phyloP scores from a whole-genome alignment of 225 moss, liverwort and hornwort species.

The Pseudisothecium myosuroides region DNA sequence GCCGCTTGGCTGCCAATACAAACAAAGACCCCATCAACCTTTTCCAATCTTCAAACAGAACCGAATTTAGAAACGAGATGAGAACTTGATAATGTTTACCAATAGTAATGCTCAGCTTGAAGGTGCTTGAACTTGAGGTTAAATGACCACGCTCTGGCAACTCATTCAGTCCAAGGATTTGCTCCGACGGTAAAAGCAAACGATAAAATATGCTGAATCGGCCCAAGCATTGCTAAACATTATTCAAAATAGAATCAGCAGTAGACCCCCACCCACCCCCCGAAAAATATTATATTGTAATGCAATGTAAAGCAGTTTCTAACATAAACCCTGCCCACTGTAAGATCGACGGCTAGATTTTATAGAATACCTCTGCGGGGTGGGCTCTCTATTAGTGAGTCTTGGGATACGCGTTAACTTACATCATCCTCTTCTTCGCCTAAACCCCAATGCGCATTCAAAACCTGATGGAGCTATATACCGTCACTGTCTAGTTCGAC shows the following conservation, averaged over 20 bases:
- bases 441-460: not conserved
- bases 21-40: not conserved
- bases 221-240: not conserved
- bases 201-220: not conserved
- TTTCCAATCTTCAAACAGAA: not conserved
- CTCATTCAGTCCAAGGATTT: not conserved
- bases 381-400: not conserved
- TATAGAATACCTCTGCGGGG: not conserved
- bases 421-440: not conserved
- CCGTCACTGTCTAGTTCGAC: not conserved
- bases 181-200: not conserved
- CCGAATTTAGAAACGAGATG: not conserved
- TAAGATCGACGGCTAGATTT: not conserved
- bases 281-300: not conserved
- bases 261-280: not conserved
- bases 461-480: not conserved
- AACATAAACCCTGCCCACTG: not conserved
- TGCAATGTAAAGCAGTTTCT: not conserved
- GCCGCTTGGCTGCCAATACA: conserved; percentile 41
- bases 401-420: not conserved
- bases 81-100: not conserved
- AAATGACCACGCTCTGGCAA: not conserved
- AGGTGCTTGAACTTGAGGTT: not conserved
- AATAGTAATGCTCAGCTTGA: not conserved
- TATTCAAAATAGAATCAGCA: not conserved